Conservation (phyloP, 306 rosid species). For the Lathyrus sativus region DNA sequence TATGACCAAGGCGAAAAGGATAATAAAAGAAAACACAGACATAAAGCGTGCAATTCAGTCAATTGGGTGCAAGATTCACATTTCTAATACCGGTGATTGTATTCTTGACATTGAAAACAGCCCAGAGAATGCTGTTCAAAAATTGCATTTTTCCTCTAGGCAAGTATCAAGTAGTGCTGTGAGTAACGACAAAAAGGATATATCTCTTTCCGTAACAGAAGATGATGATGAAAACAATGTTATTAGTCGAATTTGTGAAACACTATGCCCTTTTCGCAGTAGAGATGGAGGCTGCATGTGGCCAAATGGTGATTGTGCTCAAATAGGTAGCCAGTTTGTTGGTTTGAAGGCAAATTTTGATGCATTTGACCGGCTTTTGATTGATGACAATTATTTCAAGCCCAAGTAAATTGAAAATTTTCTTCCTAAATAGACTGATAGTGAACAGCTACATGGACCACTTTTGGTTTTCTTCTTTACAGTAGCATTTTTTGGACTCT, state of each 20-base stretch:
- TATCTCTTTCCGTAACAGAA: conserved; percentile 54
- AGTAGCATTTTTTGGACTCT: conserved; percentile 49
- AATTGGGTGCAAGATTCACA: conserved; percentile 79
- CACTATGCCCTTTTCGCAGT: conserved; percentile 70
- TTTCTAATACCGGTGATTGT: conserved; percentile 74
- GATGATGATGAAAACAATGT: conserved; percentile 50
- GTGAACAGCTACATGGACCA: conserved; percentile 19
- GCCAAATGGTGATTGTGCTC: conserved; percentile 92
- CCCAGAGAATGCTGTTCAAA: conserved; percentile 45
- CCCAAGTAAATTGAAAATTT: conserved; percentile 45
- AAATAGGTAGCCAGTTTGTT: conserved; percentile 76
- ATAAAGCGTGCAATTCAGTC: conserved; percentile 87
- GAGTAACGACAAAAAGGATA: conserved; percentile 51
- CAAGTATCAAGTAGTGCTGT: conserved; percentile 43
- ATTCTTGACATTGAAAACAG: conserved; percentile 65
- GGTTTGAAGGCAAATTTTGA: conserved; percentile 93
- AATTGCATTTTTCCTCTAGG: conserved; percentile 45
- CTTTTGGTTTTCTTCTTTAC: conserved; percentile 42
- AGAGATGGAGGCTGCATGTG: conserved; percentile 83
- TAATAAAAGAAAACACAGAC: conserved; percentile 72
- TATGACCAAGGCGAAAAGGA: conserved; percentile 50
- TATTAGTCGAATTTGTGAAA: conserved; percentile 63
- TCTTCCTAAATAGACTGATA: conserved; percentile 3
- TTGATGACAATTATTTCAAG: conserved; percentile 79
- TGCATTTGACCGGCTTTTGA: conserved; percentile 81